Percentiles rank a stretch among this genome's conserved stretches.
Evolutionary conservation across 2,329 filamentous ascomycete genomes (phyloP).

Genomic region (Arthroderma sp.): DNA sequence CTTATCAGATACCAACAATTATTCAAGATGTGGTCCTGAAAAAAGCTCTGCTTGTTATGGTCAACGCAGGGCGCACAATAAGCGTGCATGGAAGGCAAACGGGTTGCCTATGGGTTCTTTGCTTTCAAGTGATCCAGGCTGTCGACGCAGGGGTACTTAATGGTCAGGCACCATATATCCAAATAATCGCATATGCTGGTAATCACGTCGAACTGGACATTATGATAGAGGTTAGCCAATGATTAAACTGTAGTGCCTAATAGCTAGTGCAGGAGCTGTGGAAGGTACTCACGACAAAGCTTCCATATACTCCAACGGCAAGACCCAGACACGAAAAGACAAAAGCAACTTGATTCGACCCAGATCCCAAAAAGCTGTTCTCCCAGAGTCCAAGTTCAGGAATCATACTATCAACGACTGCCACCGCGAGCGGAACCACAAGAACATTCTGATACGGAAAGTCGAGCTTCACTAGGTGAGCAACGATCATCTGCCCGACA

Average conservation of each 20-base stretch:
- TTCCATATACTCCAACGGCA: slow-evolving; percentile 84
- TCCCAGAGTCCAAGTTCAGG: slow-evolving; percentile 60
- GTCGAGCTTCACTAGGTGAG: slow-evolving; percentile 72
- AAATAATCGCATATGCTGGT: slow-evolving; percentile 96
- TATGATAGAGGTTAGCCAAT: background rate
- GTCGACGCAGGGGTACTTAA: slow-evolving; percentile 63
- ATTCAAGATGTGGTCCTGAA: too few species aligned
- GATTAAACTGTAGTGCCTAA: background rate
- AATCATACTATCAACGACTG: slow-evolving; percentile 68
- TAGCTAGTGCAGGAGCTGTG: background rate
- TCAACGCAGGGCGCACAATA: background rate
- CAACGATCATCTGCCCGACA: slow-evolving; percentile 90
- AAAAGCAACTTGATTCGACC: slow-evolving; percentile 80
- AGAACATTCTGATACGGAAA: slow-evolving; percentile 91
- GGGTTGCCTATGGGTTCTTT: slow-evolving; percentile 3
- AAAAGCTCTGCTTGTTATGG: too few species aligned
- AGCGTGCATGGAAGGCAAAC: background rate
- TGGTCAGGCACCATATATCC: slow-evolving; percentile 96
- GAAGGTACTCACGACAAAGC: slow-evolving; percentile 57
- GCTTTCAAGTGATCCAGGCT: background rate
- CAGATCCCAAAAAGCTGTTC: slow-evolving; percentile 62
- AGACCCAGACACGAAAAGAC: slow-evolving; percentile 79
- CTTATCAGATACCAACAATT: too few species aligned
- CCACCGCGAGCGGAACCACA: slow-evolving; percentile 62
- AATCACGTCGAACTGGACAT: slow-evolving; percentile 66